Base-by-base conservation (phyloP, 2,329 filamentous ascomycete genomes). In the Oidium heveae region DNA sequence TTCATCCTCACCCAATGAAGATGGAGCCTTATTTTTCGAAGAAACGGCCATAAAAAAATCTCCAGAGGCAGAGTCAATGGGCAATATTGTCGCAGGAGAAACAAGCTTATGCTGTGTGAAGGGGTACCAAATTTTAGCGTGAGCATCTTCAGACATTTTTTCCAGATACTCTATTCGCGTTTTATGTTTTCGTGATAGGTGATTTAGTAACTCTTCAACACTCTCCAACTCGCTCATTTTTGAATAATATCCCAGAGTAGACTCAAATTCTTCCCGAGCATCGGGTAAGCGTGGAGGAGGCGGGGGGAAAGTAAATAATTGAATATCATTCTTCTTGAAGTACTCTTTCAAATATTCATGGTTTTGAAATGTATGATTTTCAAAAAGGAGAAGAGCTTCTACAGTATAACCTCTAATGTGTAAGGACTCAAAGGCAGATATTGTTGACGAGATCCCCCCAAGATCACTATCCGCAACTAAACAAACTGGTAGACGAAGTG, bases 31-130 rank as follows among this genome's bases (percentile, higher is more conserved):
- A n/a, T 12, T 16, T 24, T 18, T 54, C 10, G 20, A 18, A 12
- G 55, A 18, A 3, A 28, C 37, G 0, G 79, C 80, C 63, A 89
- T 82, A 65, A 91, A 93, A 63, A 78, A 79, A 62, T 89, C 84
- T 8, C 81, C 83, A 56, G 82, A 75, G 0, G 86, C 86, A 0
- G 85, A 89, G 64, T 93, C 86, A 55, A 93, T 87, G 0, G 79
- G 74, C 0, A 79, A 74, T 49, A 93, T 85, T 15, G 77, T 76
- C 1, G 77, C 67, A 5, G 76, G 66, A 0, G 71, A 69, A 59
- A 85, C 70, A 52, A 74, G 71, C 43, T 76, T 76, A 58, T 93
- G 86, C 61, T 93, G 86, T 0, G 85, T 88, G 61, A 93, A 93
- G 0, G 86, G 86, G 61, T 89, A 89, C 86, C 86, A 93, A 39